phyloP scores from a whole-genome alignment of 495 filamentous ascomycete genomes.

The Daldinia childiae region DNA sequence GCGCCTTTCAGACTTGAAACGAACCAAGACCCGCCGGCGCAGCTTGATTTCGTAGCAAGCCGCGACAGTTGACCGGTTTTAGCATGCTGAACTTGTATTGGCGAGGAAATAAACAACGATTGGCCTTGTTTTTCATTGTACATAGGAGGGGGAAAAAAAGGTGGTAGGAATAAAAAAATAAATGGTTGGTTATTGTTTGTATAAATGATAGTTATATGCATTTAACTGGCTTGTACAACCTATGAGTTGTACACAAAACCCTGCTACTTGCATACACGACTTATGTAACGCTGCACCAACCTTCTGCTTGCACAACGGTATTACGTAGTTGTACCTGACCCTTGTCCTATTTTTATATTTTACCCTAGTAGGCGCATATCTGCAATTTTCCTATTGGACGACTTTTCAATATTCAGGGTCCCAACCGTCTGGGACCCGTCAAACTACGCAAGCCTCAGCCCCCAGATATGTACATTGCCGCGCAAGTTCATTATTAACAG shows the following conservation, averaged over 20 bases:
- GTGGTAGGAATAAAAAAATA: background rate
- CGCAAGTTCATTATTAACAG: background rate
- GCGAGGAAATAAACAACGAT: background rate
- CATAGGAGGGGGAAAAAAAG: background rate
- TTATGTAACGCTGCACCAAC: background rate
- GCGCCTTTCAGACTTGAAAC: constrained; percentile 34
- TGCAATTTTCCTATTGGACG: background rate
- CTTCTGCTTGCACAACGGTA: background rate
- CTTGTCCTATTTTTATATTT: constrained; percentile 1
- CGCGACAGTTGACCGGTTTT: constrained; percentile 19
- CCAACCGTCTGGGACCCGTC: background rate
- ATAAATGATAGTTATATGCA: too few relatives aligned
- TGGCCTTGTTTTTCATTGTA: background rate
- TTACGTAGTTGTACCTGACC: constrained; percentile 1
- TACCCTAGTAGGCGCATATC: background rate
- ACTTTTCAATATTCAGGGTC: background rate
- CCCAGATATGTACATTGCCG: background rate
- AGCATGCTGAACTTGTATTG: background rate
- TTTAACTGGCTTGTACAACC: background rate
- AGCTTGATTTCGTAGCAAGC: constrained; percentile 25
- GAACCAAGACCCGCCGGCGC: constrained; percentile 18
- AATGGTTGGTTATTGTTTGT: background rate
- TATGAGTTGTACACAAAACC: constrained; percentile 1
- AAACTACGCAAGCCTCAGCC: constrained; percentile 12
- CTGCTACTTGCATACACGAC: constrained; percentile 1